Conservation (phyloP, 371 early-diverging fungal genomes). For the Mortierella sp. region DNA sequence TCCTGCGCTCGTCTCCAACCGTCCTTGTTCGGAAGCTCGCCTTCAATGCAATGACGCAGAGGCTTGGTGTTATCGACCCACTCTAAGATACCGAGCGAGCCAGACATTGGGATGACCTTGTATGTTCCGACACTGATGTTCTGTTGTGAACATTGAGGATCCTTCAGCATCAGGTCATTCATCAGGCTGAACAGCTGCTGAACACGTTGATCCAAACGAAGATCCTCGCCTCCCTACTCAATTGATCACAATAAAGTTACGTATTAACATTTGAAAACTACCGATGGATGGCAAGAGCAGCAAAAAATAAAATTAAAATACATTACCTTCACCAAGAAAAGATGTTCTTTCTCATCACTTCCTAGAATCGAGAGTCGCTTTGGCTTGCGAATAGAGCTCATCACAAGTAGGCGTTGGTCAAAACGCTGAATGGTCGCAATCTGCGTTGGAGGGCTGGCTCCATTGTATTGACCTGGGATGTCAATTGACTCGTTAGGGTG, state of each 20-base stretch:
- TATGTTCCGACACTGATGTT: conserved; percentile 86
- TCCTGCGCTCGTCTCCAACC: conserved; percentile 46
- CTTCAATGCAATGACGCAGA: conserved; percentile 66
- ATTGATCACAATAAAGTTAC: background rate
- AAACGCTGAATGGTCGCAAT: conserved; percentile 74
- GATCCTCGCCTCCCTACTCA: conserved; percentile 82
- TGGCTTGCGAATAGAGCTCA: conserved; percentile 81
- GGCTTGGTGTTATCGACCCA: conserved; percentile 95
- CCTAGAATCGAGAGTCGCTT: conserved; percentile 80
- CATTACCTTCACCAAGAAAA: conserved; percentile 78
- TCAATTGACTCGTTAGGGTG: conserved; percentile 65
- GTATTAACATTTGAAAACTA: background rate
- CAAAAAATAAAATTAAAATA: background rate
- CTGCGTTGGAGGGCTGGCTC: conserved; percentile 61
- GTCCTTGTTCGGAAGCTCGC: conserved; percentile 45
- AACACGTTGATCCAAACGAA: conserved; percentile 85
- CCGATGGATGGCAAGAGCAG: background rate
- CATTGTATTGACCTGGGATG: conserved; percentile 84
- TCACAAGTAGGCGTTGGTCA: conserved; percentile 71
- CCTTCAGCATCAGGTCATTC: conserved; percentile 75
- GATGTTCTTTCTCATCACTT: conserved; percentile 76
- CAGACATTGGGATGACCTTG: conserved; percentile 94
- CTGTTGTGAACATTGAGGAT: conserved; percentile 67
- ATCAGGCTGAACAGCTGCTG: conserved; percentile 81
- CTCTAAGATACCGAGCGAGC: conserved; percentile 95